Evolutionary conservation across 495 filamentous ascomycete genomes (phyloP), one percentile per base, ranked within the genome.

Genomic region (Neurospora sp.): DNA sequence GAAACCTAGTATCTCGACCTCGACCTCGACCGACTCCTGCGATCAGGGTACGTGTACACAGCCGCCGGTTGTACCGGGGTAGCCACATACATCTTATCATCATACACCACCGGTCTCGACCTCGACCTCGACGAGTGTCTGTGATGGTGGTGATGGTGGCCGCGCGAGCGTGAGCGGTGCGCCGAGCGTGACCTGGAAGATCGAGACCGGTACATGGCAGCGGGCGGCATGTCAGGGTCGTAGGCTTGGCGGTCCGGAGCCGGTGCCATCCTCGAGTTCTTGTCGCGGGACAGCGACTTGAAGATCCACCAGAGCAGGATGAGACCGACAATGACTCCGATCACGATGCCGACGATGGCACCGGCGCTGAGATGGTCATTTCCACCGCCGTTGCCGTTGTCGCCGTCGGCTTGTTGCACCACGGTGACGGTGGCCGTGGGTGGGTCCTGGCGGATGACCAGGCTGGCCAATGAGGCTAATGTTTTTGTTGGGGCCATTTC

Each of bases 291-390:
- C 10, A 72, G 53, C 1, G 73, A 68, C 10, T 44, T 22, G 39
- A 79, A 71, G 69, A 74, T 72, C 77, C 75, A 79, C 73, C 71
- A 74, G 42, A 79, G 37, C 1, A 79, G 71, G 14, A 79, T 71
- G 47, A 79, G 68, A 40, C 72, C 78, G 65, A 74, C 75, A n/a
- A 79, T 71, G 44, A 68, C 69, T 70, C 78, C 78, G 71, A 79
- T 78, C 6, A 79, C 78, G 71, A 79, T 79, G 70, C 78, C 78
- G 7, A 72, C 78, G 22, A 79, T 79, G 42, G 75, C 75, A 39
- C 77, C 77, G 3, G 75, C 39, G 68, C 44, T 70, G 69, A 77
- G 77, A 53, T 42, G 20, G 8, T 71, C 71, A 18, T 72, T 69
- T n/a, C 53, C 22, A 16, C 70, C 45, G 44, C 47, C 44, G 44